These are phyloP conservation scores for Zygotorulaspora sp. DNA, from an alignment of 805 yeast species.

Conservation along the genomic window DNA sequence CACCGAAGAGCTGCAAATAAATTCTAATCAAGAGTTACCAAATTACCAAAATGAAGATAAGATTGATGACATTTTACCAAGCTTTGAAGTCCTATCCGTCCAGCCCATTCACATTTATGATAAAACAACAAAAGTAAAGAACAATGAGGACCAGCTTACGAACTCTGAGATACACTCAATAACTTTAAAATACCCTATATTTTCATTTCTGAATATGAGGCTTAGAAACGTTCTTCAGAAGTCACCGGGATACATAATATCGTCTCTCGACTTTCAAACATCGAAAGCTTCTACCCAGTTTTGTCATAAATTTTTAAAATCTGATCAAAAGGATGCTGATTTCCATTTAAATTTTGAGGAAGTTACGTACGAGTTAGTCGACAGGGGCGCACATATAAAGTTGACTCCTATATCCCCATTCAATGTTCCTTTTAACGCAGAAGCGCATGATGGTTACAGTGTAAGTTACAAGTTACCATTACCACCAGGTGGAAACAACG, in stretches of 20 bases:
- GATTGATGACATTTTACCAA: conserved; percentile 19
- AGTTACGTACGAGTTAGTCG: conserved; percentile 22
- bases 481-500: conserved; percentile 9
- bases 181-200: conserved; percentile 27
- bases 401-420: conserved; percentile 25
- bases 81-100: conserved; percentile 27
- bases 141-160: background rate
- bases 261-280: conserved; percentile 34
- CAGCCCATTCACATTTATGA: background rate
- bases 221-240: conserved; percentile 26
- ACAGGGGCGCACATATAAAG: conserved; percentile 17
- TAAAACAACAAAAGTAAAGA: too few relatives aligned
- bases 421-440: conserved; percentile 20
- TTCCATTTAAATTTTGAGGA: conserved; percentile 15
- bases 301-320: conserved; percentile 11
- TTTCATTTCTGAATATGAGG: conserved; percentile 32
- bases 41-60: conserved; percentile 3
- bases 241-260: conserved; percentile 22
- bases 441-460: conserved; percentile 27
- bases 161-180: background rate
- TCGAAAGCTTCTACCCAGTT: conserved; percentile 26
- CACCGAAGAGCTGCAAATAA: background rate
- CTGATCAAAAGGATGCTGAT: background rate
- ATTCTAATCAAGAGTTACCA: background rate
- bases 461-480: conserved; percentile 28